These are phyloP conservation scores for Chrysoporthe austroafricana DNA, from an alignment of 2,329 filamentous ascomycete species.

Conservation along the genomic window DNA sequence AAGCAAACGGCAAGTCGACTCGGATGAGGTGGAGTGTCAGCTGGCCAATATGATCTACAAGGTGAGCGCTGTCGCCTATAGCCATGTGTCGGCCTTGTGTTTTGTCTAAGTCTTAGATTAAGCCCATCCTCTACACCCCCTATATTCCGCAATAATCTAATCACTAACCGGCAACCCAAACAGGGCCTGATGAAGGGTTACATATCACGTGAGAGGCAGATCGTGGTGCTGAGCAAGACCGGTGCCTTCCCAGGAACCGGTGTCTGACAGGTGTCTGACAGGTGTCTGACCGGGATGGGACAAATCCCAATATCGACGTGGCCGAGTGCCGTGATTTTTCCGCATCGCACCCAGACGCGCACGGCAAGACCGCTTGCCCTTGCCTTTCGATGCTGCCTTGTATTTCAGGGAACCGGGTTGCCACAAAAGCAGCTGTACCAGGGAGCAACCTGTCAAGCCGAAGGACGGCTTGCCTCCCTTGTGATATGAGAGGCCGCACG, in stretches of 20 bases:
- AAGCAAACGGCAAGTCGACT: conserved; percentile 70
- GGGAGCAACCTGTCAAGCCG: neutral
- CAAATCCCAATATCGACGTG: too few species aligned
- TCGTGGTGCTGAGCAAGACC: conserved; percentile 90
- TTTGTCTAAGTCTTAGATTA: neutral
- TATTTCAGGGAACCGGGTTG: neutral
- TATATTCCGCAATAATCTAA: too few species aligned
- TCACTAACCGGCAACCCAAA: conserved; percentile 34
- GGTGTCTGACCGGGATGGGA: too few species aligned
- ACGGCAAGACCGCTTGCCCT: neutral
- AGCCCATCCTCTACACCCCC: neutral
- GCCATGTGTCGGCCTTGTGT: neutral
- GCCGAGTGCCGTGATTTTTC: too few species aligned
- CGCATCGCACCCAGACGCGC: neutral
- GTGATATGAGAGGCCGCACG: neutral
- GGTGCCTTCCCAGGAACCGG: conserved; percentile 94
- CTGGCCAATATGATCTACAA: conserved; percentile 98
- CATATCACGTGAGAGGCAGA: conserved; percentile 86
- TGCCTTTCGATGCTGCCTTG: neutral
- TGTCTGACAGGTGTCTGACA: conserved; percentile 62
- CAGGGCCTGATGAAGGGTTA: conserved; percentile 97
- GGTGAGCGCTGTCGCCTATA: conserved; percentile 51
- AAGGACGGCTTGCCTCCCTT: neutral
- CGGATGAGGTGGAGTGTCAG: conserved; percentile 93
- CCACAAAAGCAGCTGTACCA: neutral